Evolutionary conservation across 176 grass and related monocot species (phyloP).

Genomic region (Alopecurus myosuroides): DNA sequence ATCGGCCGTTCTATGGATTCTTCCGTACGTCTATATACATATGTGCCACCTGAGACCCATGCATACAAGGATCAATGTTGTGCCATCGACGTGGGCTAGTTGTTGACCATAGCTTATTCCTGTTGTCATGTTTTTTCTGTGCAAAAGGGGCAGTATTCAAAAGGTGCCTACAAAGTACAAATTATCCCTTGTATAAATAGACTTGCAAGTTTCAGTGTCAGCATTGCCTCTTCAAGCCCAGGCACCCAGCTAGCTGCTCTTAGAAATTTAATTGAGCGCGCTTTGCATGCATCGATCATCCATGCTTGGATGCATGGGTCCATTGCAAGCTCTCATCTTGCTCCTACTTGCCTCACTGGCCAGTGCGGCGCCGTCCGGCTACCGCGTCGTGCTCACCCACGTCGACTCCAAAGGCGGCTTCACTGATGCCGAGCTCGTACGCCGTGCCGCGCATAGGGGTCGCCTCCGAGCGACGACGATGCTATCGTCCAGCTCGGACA

Average conservation of each 20-base stretch:
- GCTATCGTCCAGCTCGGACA: background rate
- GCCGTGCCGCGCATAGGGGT: background rate
- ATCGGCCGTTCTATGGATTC: background rate
- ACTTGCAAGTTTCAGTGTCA: background rate
- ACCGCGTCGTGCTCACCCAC: slow-evolving; percentile 3
- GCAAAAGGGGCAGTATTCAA: background rate
- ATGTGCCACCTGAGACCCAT: too few species aligned
- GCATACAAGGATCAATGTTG: background rate
- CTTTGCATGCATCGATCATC: background rate
- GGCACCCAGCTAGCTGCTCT: background rate
- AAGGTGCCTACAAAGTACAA: background rate
- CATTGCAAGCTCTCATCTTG: background rate
- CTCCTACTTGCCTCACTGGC: background rate
- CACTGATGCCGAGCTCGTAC: background rate
- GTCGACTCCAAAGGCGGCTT: background rate
- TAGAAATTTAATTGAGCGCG: background rate
- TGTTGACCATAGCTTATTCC: background rate
- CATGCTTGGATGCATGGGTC: background rate
- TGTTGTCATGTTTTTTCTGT: background rate
- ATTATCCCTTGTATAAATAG: background rate
- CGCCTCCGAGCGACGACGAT: background rate
- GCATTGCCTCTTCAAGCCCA: background rate
- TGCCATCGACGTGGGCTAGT: background rate
- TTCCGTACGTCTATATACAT: too few species aligned
- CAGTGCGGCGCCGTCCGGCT: background rate